A percentile compares a stretch with the other conserved stretches of the same genome.
Evolutionary conservation across 805 yeast species (phyloP).

Genomic region (Ogataea sp.): DNA sequence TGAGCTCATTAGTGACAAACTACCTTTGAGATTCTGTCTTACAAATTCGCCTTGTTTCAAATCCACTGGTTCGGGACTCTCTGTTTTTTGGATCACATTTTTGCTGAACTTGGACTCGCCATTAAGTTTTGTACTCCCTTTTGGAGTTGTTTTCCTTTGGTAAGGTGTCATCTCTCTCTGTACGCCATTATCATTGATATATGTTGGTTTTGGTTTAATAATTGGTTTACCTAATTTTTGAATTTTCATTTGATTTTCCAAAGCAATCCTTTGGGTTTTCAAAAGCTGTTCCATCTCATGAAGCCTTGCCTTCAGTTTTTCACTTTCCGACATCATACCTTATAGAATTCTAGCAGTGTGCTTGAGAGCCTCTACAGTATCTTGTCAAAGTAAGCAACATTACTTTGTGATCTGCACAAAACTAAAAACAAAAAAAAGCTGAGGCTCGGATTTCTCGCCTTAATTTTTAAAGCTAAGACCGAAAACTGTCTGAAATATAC

Average conservation of each 20-base stretch:
- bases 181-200: too few species aligned
- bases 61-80: neutral
- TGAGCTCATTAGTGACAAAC: conserved; percentile 31
- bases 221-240: neutral
- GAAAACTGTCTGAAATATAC: too few species aligned
- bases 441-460: too few species aligned
- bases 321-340: conserved; percentile 15
- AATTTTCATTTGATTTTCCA: conserved; percentile 10
- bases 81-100: neutral
- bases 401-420: too few species aligned
- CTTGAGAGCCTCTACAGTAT: too few species aligned
- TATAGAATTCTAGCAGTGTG: too few species aligned
- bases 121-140: too few species aligned
- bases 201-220: neutral
- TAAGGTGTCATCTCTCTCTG: too few species aligned
- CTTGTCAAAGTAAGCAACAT: too few species aligned
- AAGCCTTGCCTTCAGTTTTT: conserved; percentile 10
- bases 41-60: conserved; percentile 13
- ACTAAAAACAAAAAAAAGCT: too few species aligned
- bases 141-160: conserved; percentile 4
- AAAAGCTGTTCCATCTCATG: conserved; percentile 12
- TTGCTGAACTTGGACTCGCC: too few species aligned
- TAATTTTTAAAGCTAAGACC: too few species aligned
- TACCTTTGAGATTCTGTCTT: conserved; percentile 25
- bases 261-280: conserved; percentile 7